These are phyloP conservation scores for Cryptosporidium bovis DNA, from an alignment of 169 alveolate species.

Conservation along the genomic window DNA sequence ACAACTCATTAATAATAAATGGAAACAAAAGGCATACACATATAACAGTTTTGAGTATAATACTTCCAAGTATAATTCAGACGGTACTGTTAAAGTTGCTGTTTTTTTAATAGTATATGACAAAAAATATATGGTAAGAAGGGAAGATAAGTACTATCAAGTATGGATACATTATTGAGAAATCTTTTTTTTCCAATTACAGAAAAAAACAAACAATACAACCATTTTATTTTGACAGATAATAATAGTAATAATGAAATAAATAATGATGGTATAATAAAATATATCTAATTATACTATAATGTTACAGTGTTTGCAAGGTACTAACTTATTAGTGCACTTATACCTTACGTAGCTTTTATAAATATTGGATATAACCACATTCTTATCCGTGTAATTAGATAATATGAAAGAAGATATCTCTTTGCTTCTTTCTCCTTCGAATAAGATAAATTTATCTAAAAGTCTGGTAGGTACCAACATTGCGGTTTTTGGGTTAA, in stretches of 20 bases:
- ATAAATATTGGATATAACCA: conserved; percentile 14
- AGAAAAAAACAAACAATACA: background rate
- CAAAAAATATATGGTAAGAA: no score
- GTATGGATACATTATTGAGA: no score
- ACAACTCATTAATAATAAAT: conserved; percentile 39
- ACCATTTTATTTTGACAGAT: no score
- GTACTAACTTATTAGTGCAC: conserved; percentile 42
- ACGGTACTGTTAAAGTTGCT: conserved; percentile 12
- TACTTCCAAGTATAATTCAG: conserved; percentile 29
- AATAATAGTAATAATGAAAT: no score
- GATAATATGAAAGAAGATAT: conserved; percentile 36
- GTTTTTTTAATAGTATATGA: background rate
- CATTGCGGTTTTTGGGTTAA: conserved; percentile 11
- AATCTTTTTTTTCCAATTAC: background rate
- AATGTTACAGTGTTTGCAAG: conserved; percentile 39
- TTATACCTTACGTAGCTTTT: conserved; percentile 28
- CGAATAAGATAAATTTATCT: conserved; percentile 26
- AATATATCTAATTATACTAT: background rate
- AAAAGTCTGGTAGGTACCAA: conserved; percentile 31
- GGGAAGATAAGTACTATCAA: background rate
- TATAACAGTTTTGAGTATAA: background rate
- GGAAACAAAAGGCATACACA: conserved; percentile 29
- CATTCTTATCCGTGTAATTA: background rate
- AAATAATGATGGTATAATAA: no score
- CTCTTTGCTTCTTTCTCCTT: conserved; percentile 34